These are phyloP conservation scores for Russula ochroleuca DNA, from an alignment of 768 basidiomycete genomes.

Conservation along the genomic window DNA sequence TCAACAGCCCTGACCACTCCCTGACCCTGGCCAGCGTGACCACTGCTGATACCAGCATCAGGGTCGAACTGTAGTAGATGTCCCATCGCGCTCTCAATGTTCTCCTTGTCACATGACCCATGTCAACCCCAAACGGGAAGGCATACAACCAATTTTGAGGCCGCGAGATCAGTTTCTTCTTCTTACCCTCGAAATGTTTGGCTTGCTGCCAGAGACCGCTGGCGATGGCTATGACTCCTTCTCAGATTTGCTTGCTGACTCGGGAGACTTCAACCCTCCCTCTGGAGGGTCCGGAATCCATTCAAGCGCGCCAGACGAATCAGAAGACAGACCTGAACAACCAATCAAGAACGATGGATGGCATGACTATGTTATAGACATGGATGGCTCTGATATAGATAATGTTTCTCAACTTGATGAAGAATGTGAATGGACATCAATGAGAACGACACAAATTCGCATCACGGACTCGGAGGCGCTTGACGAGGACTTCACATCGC, in stretches of 20 bases:
- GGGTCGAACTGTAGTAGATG: no score
- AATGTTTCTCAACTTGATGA: neutral
- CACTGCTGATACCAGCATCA: no score
- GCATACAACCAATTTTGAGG: neutral
- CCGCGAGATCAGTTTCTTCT: neutral
- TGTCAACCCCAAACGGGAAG: neutral
- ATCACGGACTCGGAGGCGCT: neutral
- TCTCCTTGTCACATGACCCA: neutral
- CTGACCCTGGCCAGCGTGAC: no score
- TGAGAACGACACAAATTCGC: neutral
- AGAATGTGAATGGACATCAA: neutral
- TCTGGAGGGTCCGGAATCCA: neutral
- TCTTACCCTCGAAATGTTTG: neutral
- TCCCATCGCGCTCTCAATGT: neutral
- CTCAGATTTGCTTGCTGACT: constrained; percentile 6
- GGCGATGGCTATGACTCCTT: neutral
- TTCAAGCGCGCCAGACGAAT: neutral
- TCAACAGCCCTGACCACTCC: no score
- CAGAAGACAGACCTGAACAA: neutral
- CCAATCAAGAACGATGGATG: neutral
- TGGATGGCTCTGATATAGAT: constrained; percentile 2
- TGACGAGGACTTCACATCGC: neutral
- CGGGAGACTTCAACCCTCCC: neutral
- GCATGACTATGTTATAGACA: neutral
- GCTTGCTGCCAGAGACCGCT: neutral